phyloP scores from a whole-genome alignment of 345 rosid species.

The Dovyalis caffra region DNA sequence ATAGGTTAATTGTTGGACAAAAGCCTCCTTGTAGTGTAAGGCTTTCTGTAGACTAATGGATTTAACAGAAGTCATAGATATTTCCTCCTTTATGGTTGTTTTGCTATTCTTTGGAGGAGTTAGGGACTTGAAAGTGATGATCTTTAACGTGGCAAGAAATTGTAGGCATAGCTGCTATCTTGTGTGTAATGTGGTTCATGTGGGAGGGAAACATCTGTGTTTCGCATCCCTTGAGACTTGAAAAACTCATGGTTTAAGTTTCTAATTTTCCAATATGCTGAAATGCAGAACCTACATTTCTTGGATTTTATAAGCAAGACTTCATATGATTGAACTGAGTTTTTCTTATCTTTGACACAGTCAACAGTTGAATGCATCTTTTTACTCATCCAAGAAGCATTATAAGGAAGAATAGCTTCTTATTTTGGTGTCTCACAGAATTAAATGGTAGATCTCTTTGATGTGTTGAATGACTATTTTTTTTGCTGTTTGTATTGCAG shows the following conservation, averaged over 20 bases:
- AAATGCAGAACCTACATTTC: not conserved
- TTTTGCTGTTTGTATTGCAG: slow-evolving; percentile 34
- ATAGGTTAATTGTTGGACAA: too few species aligned
- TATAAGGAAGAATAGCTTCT: not conserved
- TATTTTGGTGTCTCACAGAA: not conserved
- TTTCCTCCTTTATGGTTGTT: not conserved
- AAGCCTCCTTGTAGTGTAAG: not conserved
- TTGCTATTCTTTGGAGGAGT: not conserved
- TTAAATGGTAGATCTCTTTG: not conserved
- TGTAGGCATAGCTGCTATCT: not conserved
- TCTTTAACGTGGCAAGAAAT: not conserved
- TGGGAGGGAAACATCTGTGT: not conserved
- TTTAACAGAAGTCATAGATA: not conserved
- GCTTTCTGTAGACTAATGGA: not conserved
- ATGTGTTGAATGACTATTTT: not conserved
- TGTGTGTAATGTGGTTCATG: not conserved
- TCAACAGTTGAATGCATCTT: not conserved
- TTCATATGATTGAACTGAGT: not conserved
- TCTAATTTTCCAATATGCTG: not conserved
- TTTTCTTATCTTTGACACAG: not conserved
- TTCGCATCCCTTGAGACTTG: not conserved
- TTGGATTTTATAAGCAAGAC: not conserved
- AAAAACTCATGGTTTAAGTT: not conserved
- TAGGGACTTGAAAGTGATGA: not conserved
- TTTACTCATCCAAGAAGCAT: not conserved